These are phyloP conservation scores for Atkinsonella texensis DNA, from an alignment of 2,329 filamentous ascomycete species.

Conservation along the genomic window DNA sequence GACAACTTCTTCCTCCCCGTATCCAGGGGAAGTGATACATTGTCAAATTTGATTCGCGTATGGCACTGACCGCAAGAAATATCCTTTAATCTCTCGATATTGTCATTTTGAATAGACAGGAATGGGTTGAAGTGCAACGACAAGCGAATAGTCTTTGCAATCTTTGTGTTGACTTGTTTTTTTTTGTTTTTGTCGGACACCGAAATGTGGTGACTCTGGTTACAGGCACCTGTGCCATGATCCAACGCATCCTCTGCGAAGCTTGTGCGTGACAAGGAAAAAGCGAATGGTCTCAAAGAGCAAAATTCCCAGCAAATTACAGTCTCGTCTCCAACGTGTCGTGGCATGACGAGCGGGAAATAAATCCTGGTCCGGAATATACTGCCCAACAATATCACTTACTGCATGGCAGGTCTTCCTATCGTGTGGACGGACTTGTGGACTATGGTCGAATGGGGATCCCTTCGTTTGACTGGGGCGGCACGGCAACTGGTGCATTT, in stretches of 20 bases:
- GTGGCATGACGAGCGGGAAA: not conserved
- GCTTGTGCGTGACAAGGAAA: constrained; percentile 1
- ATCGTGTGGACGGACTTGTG: not conserved
- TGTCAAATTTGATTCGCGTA: not conserved
- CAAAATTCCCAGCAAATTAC: not conserved
- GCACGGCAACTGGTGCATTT: constrained; percentile 23
- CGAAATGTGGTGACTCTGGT: not conserved
- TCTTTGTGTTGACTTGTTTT: not conserved
- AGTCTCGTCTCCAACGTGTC: constrained; percentile 2
- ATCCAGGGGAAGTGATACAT: not conserved
- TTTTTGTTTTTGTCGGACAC: not conserved
- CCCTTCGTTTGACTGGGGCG: constrained; percentile 21
- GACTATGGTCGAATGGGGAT: constrained; percentile 53
- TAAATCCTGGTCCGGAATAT: not conserved
- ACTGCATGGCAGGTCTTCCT: not conserved
- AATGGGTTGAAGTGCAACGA: not conserved
- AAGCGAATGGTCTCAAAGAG: not conserved
- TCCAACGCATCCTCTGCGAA: constrained; percentile 8
- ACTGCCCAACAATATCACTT: not conserved
- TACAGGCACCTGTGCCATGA: constrained; percentile 1
- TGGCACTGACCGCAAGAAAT: too few species aligned
- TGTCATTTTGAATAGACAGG: not conserved
- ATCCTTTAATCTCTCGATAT: too few species aligned
- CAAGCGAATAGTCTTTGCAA: not conserved
- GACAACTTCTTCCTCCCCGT: not conserved